These are phyloP conservation scores for Flaveria trinervia DNA, from an alignment of 129 eudicot genomes.

Conservation along the genomic window DNA sequence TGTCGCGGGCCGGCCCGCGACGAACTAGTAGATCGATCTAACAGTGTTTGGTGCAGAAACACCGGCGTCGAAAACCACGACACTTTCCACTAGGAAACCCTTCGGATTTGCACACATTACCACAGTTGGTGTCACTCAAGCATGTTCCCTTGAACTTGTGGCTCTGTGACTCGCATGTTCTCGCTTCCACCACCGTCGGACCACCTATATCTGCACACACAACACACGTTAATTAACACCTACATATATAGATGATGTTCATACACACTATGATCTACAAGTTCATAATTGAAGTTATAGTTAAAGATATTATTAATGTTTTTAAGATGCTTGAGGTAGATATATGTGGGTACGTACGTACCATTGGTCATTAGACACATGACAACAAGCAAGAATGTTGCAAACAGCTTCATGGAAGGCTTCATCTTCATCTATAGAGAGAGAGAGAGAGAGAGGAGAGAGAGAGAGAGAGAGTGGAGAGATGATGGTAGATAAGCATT, in stretches of 20 bases:
- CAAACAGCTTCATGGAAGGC: constrained; percentile 45
- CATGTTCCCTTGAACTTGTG: constrained; percentile 62
- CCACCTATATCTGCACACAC: constrained; percentile 31
- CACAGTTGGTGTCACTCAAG: constrained; percentile 55
- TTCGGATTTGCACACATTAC: constrained; percentile 61
- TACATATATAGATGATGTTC: no score
- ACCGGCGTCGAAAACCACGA: constrained; percentile 74
- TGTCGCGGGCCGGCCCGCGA: not conserved
- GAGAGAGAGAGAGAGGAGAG: not conserved
- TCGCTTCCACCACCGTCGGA: constrained; percentile 54
- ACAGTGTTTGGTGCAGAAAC: constrained; percentile 65
- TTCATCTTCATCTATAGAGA: constrained; percentile 41
- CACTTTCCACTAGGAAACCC: constrained; percentile 68
- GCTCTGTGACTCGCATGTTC: constrained; percentile 70
- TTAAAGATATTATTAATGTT: not conserved
- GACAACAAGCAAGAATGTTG: constrained; percentile 46
- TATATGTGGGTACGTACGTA: not conserved
- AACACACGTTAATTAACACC: not conserved
- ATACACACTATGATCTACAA: no score
- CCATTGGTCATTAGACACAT: constrained; percentile 61
- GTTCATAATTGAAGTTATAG: not conserved
- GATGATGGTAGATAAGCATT: not conserved
- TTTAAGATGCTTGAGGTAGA: not conserved
- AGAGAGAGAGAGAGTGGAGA: not conserved
- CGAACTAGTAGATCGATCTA: not conserved